Conservation (phyloP, 2,329 filamentous ascomycete genomes). For the Trichoderma aggressivum region DNA sequence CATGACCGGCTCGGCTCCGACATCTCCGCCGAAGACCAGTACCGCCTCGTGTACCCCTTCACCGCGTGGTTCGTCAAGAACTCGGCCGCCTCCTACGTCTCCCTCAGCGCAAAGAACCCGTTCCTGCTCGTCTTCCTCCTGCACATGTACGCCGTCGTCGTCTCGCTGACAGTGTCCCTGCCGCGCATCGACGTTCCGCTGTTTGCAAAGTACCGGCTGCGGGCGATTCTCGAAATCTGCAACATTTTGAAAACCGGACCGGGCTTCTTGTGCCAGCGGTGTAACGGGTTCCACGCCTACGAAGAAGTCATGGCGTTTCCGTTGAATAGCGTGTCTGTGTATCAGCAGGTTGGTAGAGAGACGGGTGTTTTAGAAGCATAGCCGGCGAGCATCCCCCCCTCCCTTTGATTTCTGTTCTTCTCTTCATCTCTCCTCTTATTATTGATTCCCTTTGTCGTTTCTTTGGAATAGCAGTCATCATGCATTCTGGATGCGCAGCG, state of each 20-base stretch:
- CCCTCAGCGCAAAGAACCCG: constrained; percentile 7
- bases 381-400: background rate
- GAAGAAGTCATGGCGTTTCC: constrained; percentile 1
- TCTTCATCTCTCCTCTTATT: background rate
- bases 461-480: background rate
- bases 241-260: background rate
- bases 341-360: constrained; percentile 5
- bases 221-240: constrained; percentile 4
- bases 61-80: constrained; percentile 10
- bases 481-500: background rate
- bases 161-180: background rate
- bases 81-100: background rate
- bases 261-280: constrained; percentile 1
- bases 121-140: background rate
- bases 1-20: constrained; percentile 5
- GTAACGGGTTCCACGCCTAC: constrained; percentile 1
- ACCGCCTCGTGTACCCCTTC: constrained; percentile 5
- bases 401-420: background rate
- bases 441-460: background rate
- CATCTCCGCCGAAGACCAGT: constrained; percentile 7
- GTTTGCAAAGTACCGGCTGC: constrained; percentile 1
- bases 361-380: background rate
- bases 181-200: background rate
- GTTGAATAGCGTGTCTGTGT: background rate
- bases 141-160: constrained; percentile 4